These are phyloP conservation scores for Lipomyces lipofer DNA, from an alignment of 805 yeast species.

Conservation along the genomic window DNA sequence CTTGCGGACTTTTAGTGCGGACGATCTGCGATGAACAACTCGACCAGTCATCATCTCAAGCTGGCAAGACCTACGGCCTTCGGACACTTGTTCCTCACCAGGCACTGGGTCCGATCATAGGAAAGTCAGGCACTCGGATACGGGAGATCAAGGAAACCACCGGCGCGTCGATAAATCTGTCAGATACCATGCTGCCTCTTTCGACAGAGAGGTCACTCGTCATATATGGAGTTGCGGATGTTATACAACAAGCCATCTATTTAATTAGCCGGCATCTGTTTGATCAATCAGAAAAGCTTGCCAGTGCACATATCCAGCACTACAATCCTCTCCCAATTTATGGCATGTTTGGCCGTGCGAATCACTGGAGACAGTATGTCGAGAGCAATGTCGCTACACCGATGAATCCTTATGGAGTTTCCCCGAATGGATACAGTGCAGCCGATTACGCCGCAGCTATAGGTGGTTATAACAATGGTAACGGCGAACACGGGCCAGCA, in stretches of 20 bases:
- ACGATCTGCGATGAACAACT: background rate
- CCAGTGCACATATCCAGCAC: slow-evolving; percentile 12
- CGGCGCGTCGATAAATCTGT: slow-evolving; percentile 13
- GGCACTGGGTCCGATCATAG: slow-evolving; percentile 20
- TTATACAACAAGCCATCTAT: slow-evolving; percentile 4
- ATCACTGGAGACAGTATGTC: slow-evolving; percentile 13
- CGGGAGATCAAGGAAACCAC: slow-evolving; percentile 13
- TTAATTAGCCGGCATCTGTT: slow-evolving; percentile 4
- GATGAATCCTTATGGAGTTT: slow-evolving; percentile 26
- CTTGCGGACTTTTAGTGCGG: slow-evolving; percentile 9
- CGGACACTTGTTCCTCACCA: slow-evolving; percentile 22
- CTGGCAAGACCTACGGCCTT: slow-evolving; percentile 5
- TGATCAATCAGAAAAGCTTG: slow-evolving; percentile 14
- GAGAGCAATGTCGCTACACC: slow-evolving; percentile 26
- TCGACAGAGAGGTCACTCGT: slow-evolving; percentile 26
- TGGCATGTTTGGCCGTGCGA: slow-evolving; percentile 20
- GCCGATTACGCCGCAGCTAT: slow-evolving; percentile 22
- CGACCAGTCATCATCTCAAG: background rate
- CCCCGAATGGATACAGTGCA: slow-evolving; percentile 22
- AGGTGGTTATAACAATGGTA: background rate
- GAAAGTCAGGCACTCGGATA: slow-evolving; percentile 11
- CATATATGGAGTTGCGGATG: slow-evolving; percentile 12
- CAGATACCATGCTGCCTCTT: slow-evolving; percentile 25
- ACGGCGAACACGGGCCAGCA: background rate
- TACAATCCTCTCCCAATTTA: slow-evolving; percentile 21